Evolutionary conservation across 2,329 filamentous ascomycete genomes (phyloP), one percentile per base, ranked within the genome.

Genomic region (Talaromyces sp.): DNA sequence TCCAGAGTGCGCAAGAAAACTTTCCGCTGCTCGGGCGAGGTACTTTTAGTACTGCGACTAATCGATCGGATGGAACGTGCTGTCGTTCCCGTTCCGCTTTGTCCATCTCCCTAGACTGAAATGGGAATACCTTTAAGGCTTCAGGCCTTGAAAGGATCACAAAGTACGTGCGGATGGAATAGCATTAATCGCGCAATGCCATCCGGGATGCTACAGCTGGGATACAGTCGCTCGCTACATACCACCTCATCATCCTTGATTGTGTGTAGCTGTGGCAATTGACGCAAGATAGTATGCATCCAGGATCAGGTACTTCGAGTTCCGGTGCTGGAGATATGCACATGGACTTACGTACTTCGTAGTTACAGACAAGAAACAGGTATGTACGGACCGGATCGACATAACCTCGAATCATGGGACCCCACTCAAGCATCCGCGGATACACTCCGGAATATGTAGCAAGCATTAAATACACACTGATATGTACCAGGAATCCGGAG

Each of bases 61-160:
- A 35, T 54, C 18, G 50, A 54, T 54, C 31, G 50, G 50, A 54
- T 35, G 50, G 50, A 54, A 37, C 31, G 12, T 23, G 50, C 31
- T 35, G 31, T 54, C 50, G 50, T 54, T 54, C n/a, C 50, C 50
- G 50, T 14, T 21, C 50, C 50, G 50, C 50, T 23, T 54, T 18
- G 48, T 54, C 48, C 28, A 35, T 21, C 50, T 28, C 25, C 31
- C 50, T 37, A 54, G n/a, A 14, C 50, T 54, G 50, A 16, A 35
- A 54, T 54, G 50, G 31, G 50, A 18, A 54, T 54, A 35, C 31
- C 50, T 35, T 54, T 31, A 54, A 54, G 50, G 48, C 48, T 12
- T 33, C n/a, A 16, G 33, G 14, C 9, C 28, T 52, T 18, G 28
- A 18, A 21, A 33, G 14, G 48, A 52, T 35, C 28, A 14, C 48